A percentile compares a stretch with the other conserved stretches of the same genome.
These are phyloP conservation scores for Venturia asperata DNA, from an alignment of 2,329 filamentous ascomycete genomes.

Conservation along the genomic window DNA sequence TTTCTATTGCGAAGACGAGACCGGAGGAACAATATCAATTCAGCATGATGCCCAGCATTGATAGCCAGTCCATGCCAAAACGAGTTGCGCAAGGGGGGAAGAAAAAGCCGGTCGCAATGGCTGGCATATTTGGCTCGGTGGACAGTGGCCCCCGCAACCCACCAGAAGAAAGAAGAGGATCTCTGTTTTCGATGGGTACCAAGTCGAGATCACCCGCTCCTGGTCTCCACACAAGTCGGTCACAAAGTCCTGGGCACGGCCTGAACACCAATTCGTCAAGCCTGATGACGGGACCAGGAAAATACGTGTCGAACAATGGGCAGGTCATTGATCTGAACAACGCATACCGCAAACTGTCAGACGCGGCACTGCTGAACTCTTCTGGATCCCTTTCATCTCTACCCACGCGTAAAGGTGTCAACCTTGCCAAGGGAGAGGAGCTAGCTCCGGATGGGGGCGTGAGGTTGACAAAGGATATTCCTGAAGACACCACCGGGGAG, in stretches of 20 bases:
- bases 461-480: constrained; percentile 62
- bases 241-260: constrained; percentile 33
- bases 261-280: constrained; percentile 45
- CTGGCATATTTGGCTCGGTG: constrained; percentile 31
- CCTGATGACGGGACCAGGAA: constrained; percentile 35
- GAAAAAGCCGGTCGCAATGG: constrained; percentile 40
- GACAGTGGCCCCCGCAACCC: constrained; percentile 23
- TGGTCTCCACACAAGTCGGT: constrained; percentile 27
- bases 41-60: constrained; percentile 41
- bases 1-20: constrained; percentile 25
- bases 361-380: constrained; percentile 60
- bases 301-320: constrained; percentile 53
- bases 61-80: constrained; percentile 36
- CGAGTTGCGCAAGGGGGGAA: constrained; percentile 39
- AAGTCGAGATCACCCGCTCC: constrained; percentile 36
- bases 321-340: constrained; percentile 59
- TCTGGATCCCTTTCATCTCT: constrained; percentile 57
- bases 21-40: constrained; percentile 39
- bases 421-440: constrained; percentile 34
- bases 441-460: constrained; percentile 43
- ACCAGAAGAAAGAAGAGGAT: constrained; percentile 21
- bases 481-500: constrained; percentile 58
- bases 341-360: constrained; percentile 64
- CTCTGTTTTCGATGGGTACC: constrained; percentile 26
- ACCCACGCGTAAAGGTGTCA: constrained; percentile 47